Conservation (phyloP, 2,329 filamentous ascomycete genomes). For the Orbilia quercus region DNA sequence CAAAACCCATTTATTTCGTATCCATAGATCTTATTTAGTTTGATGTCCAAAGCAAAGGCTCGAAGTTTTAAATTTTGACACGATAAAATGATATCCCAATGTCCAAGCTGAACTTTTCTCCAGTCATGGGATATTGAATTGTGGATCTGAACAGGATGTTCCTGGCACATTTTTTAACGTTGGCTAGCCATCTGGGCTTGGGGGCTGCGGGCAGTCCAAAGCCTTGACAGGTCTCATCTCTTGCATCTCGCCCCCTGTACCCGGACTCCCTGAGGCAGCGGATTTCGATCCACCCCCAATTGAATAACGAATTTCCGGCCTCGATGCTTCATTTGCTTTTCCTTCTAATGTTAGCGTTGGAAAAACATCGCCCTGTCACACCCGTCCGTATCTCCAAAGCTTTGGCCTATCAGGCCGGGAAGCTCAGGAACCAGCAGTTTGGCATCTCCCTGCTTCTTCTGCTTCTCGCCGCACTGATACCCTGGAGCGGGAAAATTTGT, state of each 20-base stretch:
- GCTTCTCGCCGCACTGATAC: constrained; percentile 26
- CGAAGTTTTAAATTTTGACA: constrained; percentile 14
- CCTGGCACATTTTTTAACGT: constrained; percentile 40
- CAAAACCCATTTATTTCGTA: not conserved
- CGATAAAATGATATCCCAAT: constrained; percentile 2
- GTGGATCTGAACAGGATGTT: constrained; percentile 44
- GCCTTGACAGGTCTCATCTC: constrained; percentile 43
- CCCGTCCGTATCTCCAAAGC: constrained; percentile 16
- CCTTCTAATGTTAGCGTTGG: not conserved
- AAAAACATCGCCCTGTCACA: constrained; percentile 9
- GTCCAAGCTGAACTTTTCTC: constrained; percentile 33
- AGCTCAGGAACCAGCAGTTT: constrained; percentile 7
- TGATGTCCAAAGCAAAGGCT: not conserved
- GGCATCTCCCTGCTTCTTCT: constrained; percentile 1
- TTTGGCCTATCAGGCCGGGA: constrained; percentile 20
- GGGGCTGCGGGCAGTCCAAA: constrained; percentile 28
- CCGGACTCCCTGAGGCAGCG: constrained; percentile 37
- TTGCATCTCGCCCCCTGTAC: constrained; percentile 30
- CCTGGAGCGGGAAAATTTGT: no score
- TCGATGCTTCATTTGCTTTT: constrained; percentile 25
- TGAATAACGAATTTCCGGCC: constrained; percentile 28
- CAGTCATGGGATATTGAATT: constrained; percentile 33
- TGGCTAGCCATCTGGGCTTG: constrained; percentile 22
- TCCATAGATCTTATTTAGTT: not conserved
- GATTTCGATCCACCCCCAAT: constrained; percentile 37